Evolutionary conservation across 345 rosid genomes (phyloP).

Genomic region (Lenwebbia sp.): DNA sequence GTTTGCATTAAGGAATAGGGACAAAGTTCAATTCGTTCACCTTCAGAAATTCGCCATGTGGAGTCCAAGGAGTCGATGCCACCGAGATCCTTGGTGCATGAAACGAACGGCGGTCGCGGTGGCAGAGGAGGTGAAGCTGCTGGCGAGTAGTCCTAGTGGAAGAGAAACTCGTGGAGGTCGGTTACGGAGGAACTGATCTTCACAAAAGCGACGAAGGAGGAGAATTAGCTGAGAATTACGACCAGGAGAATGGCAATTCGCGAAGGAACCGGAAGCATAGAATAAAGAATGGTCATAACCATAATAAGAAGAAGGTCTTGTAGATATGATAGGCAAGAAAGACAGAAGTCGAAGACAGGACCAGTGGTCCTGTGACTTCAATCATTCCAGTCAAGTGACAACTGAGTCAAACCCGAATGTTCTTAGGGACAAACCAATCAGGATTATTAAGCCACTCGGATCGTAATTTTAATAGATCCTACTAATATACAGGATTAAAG

Average conservation of each 20-base stretch:
- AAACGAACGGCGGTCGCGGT: constrained; percentile 73
- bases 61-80: constrained; percentile 78
- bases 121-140: constrained; percentile 91
- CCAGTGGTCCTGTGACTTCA: background rate
- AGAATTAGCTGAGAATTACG: constrained; percentile 7
- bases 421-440: background rate
- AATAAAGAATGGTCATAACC: background rate
- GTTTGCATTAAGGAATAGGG: no score
- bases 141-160: constrained; percentile 76
- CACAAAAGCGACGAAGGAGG: constrained; percentile 5
- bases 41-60: constrained; percentile 41
- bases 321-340: background rate
- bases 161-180: constrained; percentile 36
- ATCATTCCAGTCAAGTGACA: background rate
- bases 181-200: constrained; percentile 19
- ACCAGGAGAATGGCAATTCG: background rate
- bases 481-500: background rate
- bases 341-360: background rate
- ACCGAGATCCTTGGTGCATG: constrained; percentile 75
- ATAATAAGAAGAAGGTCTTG: background rate
- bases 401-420: background rate
- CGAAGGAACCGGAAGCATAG: background rate
- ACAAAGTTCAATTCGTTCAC: no score
- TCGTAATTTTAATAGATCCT: background rate
- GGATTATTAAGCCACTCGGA: background rate